Conservation (phyloP, 345 rosid genomes). For the Salix purpurea region DNA sequence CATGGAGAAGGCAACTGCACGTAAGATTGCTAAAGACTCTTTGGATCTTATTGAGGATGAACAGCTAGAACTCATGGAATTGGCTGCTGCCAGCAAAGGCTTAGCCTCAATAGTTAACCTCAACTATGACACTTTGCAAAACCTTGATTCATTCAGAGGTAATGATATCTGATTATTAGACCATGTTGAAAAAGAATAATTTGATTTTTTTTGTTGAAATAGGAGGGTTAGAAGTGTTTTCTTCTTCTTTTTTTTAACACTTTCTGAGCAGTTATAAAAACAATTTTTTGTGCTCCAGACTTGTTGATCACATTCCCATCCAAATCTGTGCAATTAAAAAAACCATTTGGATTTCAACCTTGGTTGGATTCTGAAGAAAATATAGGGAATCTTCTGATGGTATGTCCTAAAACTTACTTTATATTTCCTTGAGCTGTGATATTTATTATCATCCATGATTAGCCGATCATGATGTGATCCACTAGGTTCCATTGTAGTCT, state of each 20-base stretch:
- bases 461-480: neutral
- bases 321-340: conserved; percentile 56
- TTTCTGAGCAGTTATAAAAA: neutral
- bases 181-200: neutral
- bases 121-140: conserved; percentile 75
- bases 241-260: neutral
- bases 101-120: conserved; percentile 68
- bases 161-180: neutral
- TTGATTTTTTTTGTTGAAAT: neutral
- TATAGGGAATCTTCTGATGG: conserved; percentile 95
- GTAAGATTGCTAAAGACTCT: conserved; percentile 92
- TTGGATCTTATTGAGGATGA: conserved; percentile 99
- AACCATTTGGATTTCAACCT: conserved; percentile 76
- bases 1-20: conserved; percentile 94
- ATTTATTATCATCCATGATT: neutral
- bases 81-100: conserved; percentile 88
- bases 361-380: conserved; percentile 80
- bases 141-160: conserved; percentile 86
- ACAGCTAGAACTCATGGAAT: conserved; percentile 96
- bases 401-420: conserved; percentile 29
- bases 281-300: conserved; percentile 40
- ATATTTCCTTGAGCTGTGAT: neutral
- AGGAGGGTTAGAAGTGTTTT: neutral
- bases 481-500: neutral
- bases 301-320: conserved; percentile 73